A percentile compares a stretch with the other conserved stretches of the same genome.
These are phyloP conservation scores for Fusarium sp. DNA, from an alignment of 2,329 filamentous ascomycete species.

Conservation along the genomic window DNA sequence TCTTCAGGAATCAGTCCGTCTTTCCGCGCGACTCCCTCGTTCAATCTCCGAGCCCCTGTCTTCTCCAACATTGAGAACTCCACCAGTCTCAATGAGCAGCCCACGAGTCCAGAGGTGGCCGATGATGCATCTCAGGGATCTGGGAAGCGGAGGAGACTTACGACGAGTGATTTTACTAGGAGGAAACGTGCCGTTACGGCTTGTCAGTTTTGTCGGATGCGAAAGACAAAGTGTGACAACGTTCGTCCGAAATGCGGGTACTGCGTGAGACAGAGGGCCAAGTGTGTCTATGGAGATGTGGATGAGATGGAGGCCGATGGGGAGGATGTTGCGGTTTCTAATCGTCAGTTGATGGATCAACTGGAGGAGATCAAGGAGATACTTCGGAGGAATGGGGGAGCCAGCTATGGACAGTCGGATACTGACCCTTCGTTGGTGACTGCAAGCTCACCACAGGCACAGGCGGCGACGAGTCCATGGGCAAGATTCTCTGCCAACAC, in stretches of 20 bases:
- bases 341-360: conserved; percentile 17
- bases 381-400: not conserved
- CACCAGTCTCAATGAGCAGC: not conserved
- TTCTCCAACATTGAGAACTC: not conserved
- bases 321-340: conserved; percentile 1
- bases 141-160: conserved; percentile 7
- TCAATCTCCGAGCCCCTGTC: not conserved
- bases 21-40: not conserved
- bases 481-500: not conserved
- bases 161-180: conserved; percentile 19
- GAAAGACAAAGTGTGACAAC: conserved; percentile 30
- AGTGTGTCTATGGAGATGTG: conserved; percentile 19
- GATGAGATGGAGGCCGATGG: not conserved
- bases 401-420: not conserved
- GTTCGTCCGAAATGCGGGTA: conserved; percentile 19
- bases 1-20: not conserved
- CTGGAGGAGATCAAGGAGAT: conserved; percentile 4
- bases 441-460: not conserved
- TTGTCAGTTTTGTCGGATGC: conserved; percentile 26
- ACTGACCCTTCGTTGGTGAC: not conserved
- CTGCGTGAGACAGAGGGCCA: conserved; percentile 18
- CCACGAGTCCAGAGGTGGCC: not conserved
- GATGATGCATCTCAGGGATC: not conserved
- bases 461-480: not conserved
- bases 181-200: conserved; percentile 22